These are phyloP conservation scores for Protomyces arabidopsidicola DNA, from an alignment of 1,139 yeast species.

Conservation along the genomic window DNA sequence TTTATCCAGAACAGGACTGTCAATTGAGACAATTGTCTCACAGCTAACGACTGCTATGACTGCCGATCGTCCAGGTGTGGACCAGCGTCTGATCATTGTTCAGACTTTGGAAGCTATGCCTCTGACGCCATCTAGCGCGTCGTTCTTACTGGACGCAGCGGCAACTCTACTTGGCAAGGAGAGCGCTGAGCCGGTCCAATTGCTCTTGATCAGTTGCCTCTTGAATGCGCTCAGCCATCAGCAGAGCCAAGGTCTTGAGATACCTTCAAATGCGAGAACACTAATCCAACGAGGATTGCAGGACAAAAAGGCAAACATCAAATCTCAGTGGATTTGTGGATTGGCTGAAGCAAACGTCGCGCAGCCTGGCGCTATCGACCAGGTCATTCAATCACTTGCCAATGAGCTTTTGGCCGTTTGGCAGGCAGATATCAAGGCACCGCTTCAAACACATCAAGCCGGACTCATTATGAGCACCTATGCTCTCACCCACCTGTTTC, in stretches of 20 bases:
- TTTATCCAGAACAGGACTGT: slow-evolving; percentile 24
- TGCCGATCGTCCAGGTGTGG: slow-evolving; percentile 53
- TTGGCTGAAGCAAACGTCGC: slow-evolving; percentile 43
- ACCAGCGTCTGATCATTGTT: slow-evolving; percentile 55
- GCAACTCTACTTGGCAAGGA: slow-evolving; percentile 61
- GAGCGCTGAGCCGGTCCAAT: slow-evolving; percentile 62
- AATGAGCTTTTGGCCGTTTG: background rate
- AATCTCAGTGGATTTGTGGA: slow-evolving; percentile 56
- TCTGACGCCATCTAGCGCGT: background rate
- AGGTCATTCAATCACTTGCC: slow-evolving; percentile 31
- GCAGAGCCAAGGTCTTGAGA: slow-evolving; percentile 29
- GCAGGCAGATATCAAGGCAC: slow-evolving; percentile 6
- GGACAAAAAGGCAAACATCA: slow-evolving; percentile 59
- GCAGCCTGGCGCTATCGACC: slow-evolving; percentile 21
- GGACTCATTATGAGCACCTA: slow-evolving; percentile 38
- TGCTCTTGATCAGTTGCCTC: slow-evolving; percentile 50
- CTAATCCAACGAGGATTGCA: slow-evolving; percentile 53
- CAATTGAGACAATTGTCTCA: slow-evolving; percentile 52
- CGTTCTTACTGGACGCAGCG: slow-evolving; percentile 39
- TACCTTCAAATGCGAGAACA: slow-evolving; percentile 38
- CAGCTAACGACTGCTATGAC: slow-evolving; percentile 39
- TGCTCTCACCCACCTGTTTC: slow-evolving; percentile 37
- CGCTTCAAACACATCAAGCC: slow-evolving; percentile 36
- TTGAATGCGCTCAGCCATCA: slow-evolving; percentile 43
- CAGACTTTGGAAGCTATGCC: slow-evolving; percentile 46